phyloP scores from a whole-genome alignment of 2,329 filamentous ascomycete species.

The Lachnellula arida region DNA sequence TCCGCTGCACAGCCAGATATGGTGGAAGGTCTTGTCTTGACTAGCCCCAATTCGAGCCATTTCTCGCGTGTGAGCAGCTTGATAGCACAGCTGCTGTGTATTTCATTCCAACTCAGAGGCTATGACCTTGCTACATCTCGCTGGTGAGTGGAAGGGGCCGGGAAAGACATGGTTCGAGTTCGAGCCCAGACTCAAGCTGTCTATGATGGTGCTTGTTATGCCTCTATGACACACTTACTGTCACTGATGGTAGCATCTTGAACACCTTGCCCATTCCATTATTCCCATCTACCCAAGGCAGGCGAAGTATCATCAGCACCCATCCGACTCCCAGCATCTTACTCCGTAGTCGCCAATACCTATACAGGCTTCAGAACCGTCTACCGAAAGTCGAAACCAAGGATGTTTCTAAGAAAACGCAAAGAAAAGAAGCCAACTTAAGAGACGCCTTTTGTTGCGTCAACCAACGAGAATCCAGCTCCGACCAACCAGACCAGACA shows the following conservation, averaged over 20 bases:
- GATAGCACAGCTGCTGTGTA: conserved; percentile 5
- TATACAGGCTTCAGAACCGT: too few species aligned
- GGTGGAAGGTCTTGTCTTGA: conserved; percentile 27
- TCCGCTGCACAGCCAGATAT: conserved; percentile 29
- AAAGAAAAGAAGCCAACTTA: too few species aligned
- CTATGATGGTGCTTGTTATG: conserved; percentile 15
- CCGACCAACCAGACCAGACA: too few species aligned
- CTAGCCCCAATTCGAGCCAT: conserved; percentile 13
- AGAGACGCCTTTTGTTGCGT: too few species aligned
- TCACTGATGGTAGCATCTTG: conserved; percentile 13
- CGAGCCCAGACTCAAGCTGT: conserved; percentile 12
- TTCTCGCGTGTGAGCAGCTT: conserved; percentile 11
- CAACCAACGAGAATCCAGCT: too few species aligned
- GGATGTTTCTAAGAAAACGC: too few species aligned
- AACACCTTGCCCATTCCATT: conserved; percentile 10
- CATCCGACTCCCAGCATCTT: conserved; percentile 4
- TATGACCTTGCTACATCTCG: conserved; percentile 16
- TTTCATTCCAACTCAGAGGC: not conserved
- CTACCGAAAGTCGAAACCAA: too few species aligned
- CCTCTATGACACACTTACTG: conserved; percentile 16
- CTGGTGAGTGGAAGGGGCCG: conserved; percentile 14
- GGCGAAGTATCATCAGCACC: conserved; percentile 15
- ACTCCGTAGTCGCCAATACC: too few species aligned
- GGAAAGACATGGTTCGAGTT: conserved; percentile 8
- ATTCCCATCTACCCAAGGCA: conserved; percentile 6